Percentiles rank a stretch among this genome's conserved stretches.
phyloP scores from a whole-genome alignment of 2,329 filamentous ascomycete genomes.

The Aspergillus sergii region DNA sequence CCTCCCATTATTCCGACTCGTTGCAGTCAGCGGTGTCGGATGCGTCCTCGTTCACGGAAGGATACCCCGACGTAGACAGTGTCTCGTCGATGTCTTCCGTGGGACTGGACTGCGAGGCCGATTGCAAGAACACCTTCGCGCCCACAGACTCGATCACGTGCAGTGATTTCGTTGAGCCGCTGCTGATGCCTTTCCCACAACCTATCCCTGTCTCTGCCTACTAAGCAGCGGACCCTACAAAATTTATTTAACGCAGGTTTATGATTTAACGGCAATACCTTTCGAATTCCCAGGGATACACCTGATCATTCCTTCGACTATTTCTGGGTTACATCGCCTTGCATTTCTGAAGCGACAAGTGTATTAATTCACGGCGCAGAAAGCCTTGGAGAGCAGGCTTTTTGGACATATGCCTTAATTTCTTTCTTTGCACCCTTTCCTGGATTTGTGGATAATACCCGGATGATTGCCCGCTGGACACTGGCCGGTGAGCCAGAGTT shows the following conservation, averaged over 20 bases:
- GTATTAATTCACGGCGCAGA: constrained; percentile 21
- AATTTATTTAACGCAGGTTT: constrained; percentile 20
- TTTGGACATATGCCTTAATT: constrained; percentile 24
- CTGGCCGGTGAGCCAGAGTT: constrained; percentile 3
- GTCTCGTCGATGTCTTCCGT: constrained; percentile 39
- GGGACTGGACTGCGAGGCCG: constrained; percentile 32
- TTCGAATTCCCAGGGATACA: constrained; percentile 2
- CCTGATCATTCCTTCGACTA: constrained; percentile 5
- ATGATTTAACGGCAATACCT: constrained; percentile 20
- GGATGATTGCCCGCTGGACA: constrained; percentile 7
- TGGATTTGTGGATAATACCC: constrained; percentile 17
- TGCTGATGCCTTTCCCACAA: constrained; percentile 26
- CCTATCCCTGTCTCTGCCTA: constrained; percentile 30
- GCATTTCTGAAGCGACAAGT: constrained; percentile 18
- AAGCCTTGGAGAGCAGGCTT: constrained; percentile 18
- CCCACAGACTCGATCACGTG: constrained; percentile 30
- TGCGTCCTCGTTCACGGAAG: constrained; percentile 42
- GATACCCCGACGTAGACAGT: constrained; percentile 38
- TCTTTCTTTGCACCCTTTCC: constrained; percentile 15
- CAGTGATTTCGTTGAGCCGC: constrained; percentile 33
- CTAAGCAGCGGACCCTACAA: constrained; percentile 17
- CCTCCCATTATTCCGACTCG: constrained; percentile 40
- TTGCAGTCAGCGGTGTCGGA: constrained; percentile 44
- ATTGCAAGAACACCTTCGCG: constrained; percentile 34
- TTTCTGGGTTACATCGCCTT: constrained; percentile 13